Conservation (phyloP, 345 rosid species). For the Populus alba region DNA sequence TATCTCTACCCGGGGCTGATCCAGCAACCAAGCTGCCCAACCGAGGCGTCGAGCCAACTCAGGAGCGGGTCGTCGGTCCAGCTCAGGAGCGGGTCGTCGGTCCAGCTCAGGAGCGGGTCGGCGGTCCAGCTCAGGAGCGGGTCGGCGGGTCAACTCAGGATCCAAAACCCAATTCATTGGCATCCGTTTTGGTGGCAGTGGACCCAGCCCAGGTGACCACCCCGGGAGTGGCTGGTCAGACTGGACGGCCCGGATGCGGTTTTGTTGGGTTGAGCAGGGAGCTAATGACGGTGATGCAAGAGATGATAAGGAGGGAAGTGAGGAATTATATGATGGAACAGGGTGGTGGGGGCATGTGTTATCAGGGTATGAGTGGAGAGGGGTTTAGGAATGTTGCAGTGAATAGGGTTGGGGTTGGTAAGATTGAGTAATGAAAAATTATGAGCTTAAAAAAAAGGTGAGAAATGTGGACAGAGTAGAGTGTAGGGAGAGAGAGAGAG, state of each 20-base stretch:
- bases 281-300: constrained; percentile 82
- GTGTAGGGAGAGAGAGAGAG: not conserved
- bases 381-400: constrained; percentile 60
- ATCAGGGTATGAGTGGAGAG: constrained; percentile 45
- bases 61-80: not conserved
- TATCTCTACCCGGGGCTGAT: constrained; percentile 64
- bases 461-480: constrained; percentile 28
- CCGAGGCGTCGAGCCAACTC: constrained; percentile 27
- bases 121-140: constrained; percentile 9
- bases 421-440: constrained; percentile 40
- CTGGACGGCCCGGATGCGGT: constrained; percentile 32
- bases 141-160: not conserved
- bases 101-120: not conserved
- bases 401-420: constrained; percentile 52
- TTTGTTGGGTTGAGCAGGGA: constrained; percentile 57
- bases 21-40: constrained; percentile 37
- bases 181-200: not conserved
- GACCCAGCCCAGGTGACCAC: not conserved
- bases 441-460: not conserved
- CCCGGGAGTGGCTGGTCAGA: not conserved
- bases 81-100: no score
- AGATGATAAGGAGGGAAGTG: constrained; percentile 85
- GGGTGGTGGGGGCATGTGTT: constrained; percentile 42
- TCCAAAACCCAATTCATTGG: not conserved
- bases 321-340: constrained; percentile 76